Evolutionary conservation across 2,329 filamentous ascomycete species (phyloP).

Genomic region (Pseudogymnoascus destructans): DNA sequence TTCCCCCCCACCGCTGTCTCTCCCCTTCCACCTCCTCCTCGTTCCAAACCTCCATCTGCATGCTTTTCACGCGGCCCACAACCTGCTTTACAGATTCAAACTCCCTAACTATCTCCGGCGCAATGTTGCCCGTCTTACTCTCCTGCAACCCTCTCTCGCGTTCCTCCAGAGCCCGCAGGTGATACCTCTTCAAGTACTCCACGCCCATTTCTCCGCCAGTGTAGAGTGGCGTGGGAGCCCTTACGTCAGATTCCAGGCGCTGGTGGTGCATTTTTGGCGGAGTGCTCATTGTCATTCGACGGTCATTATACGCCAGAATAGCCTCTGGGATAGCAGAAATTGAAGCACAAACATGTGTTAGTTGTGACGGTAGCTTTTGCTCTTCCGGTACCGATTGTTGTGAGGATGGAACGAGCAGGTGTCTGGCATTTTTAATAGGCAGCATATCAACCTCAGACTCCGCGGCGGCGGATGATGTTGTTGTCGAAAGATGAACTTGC

Average conservation of each 20-base stretch:
- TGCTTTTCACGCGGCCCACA: background rate
- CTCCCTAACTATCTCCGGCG: background rate
- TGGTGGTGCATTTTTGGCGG: background rate
- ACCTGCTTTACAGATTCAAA: background rate
- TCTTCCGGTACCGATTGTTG: background rate
- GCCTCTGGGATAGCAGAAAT: background rate
- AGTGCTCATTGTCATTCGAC: background rate
- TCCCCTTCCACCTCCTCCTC: background rate
- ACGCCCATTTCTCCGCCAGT: background rate
- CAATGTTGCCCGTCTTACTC: background rate
- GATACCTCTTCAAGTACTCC: background rate
- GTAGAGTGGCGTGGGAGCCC: too few species aligned
- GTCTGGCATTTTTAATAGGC: background rate
- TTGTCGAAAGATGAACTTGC: background rate
- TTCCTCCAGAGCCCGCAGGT: background rate
- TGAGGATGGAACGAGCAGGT: background rate
- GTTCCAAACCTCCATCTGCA: background rate
- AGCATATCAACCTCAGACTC: background rate
- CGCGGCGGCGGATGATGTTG: background rate
- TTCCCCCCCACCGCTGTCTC: background rate
- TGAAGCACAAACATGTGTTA: background rate
- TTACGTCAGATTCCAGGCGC: background rate
- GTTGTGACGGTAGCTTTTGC: background rate
- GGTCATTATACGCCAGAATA: background rate
- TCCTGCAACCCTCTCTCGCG: background rate